Percentiles rank a stretch among this genome's conserved stretches.
Evolutionary conservation across 192 early-diverging fungal genomes (phyloP).

Genomic region (Rhizophlyctis rosea): DNA sequence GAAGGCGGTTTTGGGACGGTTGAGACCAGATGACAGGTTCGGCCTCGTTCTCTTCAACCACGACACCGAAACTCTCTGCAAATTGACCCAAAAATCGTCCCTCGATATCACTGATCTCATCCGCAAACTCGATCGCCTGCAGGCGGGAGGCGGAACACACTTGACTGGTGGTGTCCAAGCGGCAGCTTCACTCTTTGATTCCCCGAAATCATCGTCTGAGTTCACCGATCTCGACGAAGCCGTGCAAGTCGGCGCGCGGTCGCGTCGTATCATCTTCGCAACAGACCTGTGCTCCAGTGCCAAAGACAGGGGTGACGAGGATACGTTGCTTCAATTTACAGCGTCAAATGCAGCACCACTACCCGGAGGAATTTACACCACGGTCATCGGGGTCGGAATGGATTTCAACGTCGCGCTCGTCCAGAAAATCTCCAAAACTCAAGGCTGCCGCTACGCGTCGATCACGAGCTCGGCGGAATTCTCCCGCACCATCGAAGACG

Average conservation of each 20-base stretch:
- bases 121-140: background rate
- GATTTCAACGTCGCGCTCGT: background rate
- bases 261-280: background rate
- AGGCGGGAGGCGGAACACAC: background rate
- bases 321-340: background rate
- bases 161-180: background rate
- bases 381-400: background rate
- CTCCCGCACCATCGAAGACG: background rate
- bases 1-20: background rate
- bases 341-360: background rate
- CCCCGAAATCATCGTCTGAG: background rate
- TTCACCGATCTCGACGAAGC: background rate
- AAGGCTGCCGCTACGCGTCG: background rate
- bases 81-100: background rate
- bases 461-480: background rate
- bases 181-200: background rate
- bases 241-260: background rate
- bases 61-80: background rate
- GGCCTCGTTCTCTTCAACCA: background rate
- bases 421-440: background rate
- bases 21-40: background rate
- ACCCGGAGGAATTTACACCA: background rate
- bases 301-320: background rate
- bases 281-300: background rate
- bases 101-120: background rate